Percentiles rank a stretch among this genome's conserved stretches.
phyloP scores from a whole-genome alignment of 345 rosid genomes.

The Heritiera fomes region DNA sequence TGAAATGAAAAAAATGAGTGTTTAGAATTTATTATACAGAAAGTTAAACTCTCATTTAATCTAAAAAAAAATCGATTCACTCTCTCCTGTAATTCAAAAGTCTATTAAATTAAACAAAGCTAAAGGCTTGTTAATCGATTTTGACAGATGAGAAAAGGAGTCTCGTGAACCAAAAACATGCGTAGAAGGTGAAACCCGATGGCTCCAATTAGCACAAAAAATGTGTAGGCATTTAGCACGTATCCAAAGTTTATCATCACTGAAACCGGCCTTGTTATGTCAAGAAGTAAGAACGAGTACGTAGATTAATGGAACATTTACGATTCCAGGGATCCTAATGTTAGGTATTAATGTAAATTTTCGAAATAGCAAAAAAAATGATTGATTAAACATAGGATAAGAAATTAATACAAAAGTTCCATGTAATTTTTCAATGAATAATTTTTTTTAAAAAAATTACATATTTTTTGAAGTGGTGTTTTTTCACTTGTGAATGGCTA shows the following conservation, averaged over 20 bases:
- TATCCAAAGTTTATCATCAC: background rate
- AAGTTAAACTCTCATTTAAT: background rate
- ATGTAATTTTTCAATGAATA: no score
- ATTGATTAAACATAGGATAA: no score
- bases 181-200: background rate
- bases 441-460: no score
- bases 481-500: no score
- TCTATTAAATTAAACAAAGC: background rate
- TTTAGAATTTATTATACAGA: background rate
- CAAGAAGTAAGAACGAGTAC: no score
- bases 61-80: no score
- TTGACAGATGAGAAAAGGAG: background rate
- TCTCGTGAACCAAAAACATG: background rate
- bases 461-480: no score
- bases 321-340: background rate
- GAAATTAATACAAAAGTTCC: no score
- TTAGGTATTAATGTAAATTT: background rate
- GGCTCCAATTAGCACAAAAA: background rate
- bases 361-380: no score
- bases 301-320: background rate
- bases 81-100: background rate
- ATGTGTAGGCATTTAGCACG: background rate
- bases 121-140: slow-evolving; percentile 1
- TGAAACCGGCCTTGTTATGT: background rate
- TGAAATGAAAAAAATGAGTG: no score